Percentiles rank a stretch among this genome's conserved stretches.
phyloP scores from a whole-genome alignment of 1,284 basidiomycete genomes.

The Waitea zeae region DNA sequence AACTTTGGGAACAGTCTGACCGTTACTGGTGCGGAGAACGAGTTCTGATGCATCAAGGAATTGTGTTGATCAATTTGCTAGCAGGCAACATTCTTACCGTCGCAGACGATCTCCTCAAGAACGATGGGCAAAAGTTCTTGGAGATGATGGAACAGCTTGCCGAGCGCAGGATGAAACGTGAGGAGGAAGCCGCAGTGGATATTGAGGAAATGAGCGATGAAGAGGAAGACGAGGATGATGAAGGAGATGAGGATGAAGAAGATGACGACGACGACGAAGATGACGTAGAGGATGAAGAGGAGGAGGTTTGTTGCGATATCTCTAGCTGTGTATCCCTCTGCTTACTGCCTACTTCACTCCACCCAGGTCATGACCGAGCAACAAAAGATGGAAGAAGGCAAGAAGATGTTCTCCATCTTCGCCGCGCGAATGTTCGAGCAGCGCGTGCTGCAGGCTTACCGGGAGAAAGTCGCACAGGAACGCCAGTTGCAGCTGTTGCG shows the following conservation, averaged over 20 bases:
- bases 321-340: neutral
- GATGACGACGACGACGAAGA: conserved; percentile 23
- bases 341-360: neutral
- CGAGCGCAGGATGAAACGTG: conserved; percentile 83
- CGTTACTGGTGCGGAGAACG: conserved; percentile 52
- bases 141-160: conserved; percentile 99
- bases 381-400: conserved; percentile 97
- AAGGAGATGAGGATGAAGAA: conserved; percentile 26
- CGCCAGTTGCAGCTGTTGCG: conserved; percentile 74
- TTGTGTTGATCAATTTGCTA: conserved; percentile 16
- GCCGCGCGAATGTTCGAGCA: conserved; percentile 99
- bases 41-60: conserved; percentile 1
- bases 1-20: conserved; percentile 66
- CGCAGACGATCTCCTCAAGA: conserved; percentile 94
- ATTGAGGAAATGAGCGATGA: conserved; percentile 39
- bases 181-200: conserved; percentile 75
- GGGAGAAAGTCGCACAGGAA: conserved; percentile 85
- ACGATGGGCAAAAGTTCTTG: conserved; percentile 96
- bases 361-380: conserved; percentile 65
- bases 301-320: conserved; percentile 9
- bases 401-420: conserved; percentile 99
- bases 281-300: conserved; percentile 27
- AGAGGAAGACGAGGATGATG: conserved; percentile 31
- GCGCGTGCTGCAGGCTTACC: conserved; percentile 84
- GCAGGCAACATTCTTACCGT: conserved; percentile 94